Evolutionary conservation across 169 alveolate genomes (phyloP), one percentile per base, ranked within the genome.

Genomic region (Plasmodium inui): DNA sequence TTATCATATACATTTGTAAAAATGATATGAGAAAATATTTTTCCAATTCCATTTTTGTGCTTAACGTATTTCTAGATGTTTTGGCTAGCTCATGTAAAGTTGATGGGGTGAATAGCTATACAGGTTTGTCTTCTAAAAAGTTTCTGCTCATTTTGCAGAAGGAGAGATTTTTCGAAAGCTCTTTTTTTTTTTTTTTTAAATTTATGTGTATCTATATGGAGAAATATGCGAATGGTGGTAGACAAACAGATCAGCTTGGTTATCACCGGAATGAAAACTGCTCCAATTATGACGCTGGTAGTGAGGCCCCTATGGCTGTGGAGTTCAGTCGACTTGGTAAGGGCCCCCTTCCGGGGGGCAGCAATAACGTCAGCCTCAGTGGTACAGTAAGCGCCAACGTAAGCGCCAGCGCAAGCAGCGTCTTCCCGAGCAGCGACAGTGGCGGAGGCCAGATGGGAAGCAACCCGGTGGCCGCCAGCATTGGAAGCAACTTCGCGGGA

Each of bases 141-240:
- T 76, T 74, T 9, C 17, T 74, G 37, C 86, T 80, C 22, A 76
- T 86, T 74, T 74, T 86, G 19, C 84, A 74, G 22, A 74, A 53
- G 17, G 46, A 34, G 26, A 32, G 26, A 22, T 86, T 86, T 74
- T 30, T 53, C 41, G 76, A 86, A 86, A 17, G 85, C 17, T 86
- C 93, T 32, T 74, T 86, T 55, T 86, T 86, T 86, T 86, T 86
- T 53, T 61, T 86, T 26, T 86, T 76, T 55, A 86, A 86, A 76
- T 86, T 86, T 73, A 22, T 76, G 46, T 84, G 50, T 22, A n/a
- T 84, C 3, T 78, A 74, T n/a, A 30, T 86, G 79, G n/a, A 86
- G 57, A 74, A 74, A 26, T 67, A 67, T 67, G 32, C 76, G 8
- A 74, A 76, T 22, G 9, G 28, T 17, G 50, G 12, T 74, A 37